Conservation (phyloP, 75 land plant species). For the Cryptomeria japonica region DNA sequence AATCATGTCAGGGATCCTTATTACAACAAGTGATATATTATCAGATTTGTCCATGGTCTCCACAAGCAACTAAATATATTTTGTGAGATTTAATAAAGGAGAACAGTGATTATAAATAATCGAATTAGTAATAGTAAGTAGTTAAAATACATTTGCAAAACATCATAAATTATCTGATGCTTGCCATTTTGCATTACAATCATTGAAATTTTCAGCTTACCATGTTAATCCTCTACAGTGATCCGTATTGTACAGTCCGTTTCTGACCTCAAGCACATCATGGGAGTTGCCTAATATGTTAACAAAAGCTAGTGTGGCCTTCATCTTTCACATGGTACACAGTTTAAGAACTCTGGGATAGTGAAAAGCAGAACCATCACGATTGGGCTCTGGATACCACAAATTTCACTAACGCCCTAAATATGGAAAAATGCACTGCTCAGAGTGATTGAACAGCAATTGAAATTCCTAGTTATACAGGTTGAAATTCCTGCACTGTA, state of each 20-base stretch:
- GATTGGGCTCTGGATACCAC: not conserved
- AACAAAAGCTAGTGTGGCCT: conserved; percentile 9
- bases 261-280: conserved; percentile 2
- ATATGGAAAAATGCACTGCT: not conserved
- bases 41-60: not conserved
- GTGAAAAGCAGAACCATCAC: not conserved
- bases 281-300: conserved; percentile 5
- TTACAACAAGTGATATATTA: not conserved
- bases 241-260: conserved; percentile 1
- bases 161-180: not conserved
- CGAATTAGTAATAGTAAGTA: not conserved
- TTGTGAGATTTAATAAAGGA: not conserved
- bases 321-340: conserved; percentile 9
- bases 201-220: not conserved
- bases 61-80: not conserved
- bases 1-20: not conserved
- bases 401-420: not conserved
- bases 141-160: not conserved
- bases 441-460: not conserved
- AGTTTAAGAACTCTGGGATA: not conserved
- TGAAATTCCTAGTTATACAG: not conserved
- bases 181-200: not conserved
- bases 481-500: not conserved
- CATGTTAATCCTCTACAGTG: conserved; percentile 7
- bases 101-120: conserved; percentile 1